A percentile compares a stretch with the other conserved stretches of the same genome.
phyloP scores from a whole-genome alignment of 1,139 yeast species.

The Protomyces lactucae-debilis region DNA sequence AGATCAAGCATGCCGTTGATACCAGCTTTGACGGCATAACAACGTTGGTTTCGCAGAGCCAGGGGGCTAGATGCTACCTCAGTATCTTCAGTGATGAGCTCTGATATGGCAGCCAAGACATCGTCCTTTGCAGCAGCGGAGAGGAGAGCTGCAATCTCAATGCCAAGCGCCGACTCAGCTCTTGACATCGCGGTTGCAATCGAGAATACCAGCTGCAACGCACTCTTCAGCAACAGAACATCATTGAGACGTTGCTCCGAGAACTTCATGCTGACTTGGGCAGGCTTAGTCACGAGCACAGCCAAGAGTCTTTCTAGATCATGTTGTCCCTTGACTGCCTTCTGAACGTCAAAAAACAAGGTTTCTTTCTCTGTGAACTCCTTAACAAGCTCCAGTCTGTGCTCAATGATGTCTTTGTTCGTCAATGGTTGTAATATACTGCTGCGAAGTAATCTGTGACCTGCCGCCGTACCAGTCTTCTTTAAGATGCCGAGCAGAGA shows the following conservation, averaged over 20 bases:
- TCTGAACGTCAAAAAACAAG: slow-evolving; percentile 34
- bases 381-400: slow-evolving; percentile 41
- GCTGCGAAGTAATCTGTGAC: slow-evolving; percentile 43
- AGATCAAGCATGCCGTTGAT: slow-evolving; percentile 48
- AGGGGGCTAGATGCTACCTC: slow-evolving; percentile 43
- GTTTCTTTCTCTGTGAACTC: slow-evolving; percentile 38
- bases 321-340: slow-evolving; percentile 37
- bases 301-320: slow-evolving; percentile 44
- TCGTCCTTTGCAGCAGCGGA: slow-evolving; percentile 35
- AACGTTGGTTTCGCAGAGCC: slow-evolving; percentile 46
- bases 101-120: slow-evolving; percentile 38
- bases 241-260: slow-evolving; percentile 44
- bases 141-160: slow-evolving; percentile 40
- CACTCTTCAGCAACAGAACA: slow-evolving; percentile 42
- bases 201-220: slow-evolving; percentile 35
- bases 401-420: slow-evolving; percentile 39
- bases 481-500: slow-evolving; percentile 35
- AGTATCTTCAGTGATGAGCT: slow-evolving; percentile 44
- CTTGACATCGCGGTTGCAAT: slow-evolving; percentile 29
- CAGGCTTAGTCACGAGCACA: slow-evolving; percentile 33
- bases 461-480: slow-evolving; percentile 47
- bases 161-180: slow-evolving; percentile 31
- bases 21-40: slow-evolving; percentile 40
- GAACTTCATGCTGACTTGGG: slow-evolving; percentile 34
- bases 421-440: slow-evolving; percentile 48